These are phyloP conservation scores for Vigna nakashimae DNA, from an alignment of 306 rosid genomes.

Conservation along the genomic window DNA sequence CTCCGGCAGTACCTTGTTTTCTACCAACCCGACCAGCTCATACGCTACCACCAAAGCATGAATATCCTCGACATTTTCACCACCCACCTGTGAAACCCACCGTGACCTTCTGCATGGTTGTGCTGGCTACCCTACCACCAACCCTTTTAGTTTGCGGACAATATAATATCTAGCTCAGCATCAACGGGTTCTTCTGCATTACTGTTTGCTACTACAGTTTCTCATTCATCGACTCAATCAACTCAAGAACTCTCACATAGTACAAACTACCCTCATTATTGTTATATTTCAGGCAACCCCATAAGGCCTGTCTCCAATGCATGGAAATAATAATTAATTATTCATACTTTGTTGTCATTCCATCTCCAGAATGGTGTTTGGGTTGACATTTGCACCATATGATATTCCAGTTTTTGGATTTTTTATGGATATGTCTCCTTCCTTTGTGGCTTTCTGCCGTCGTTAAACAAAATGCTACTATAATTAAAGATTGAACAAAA, in stretches of 20 bases:
- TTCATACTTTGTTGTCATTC: neutral
- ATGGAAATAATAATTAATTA: neutral
- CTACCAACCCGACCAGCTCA: constrained; percentile 38
- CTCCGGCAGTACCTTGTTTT: constrained; percentile 37
- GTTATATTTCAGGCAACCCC: neutral
- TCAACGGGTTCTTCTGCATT: neutral
- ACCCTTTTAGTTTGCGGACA: neutral
- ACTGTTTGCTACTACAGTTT: neutral
- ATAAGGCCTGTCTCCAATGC: neutral
- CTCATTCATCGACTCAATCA: neutral
- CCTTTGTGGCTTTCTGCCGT: neutral
- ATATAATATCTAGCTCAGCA: neutral
- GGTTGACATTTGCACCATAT: neutral
- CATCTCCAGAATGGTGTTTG: constrained; percentile 6
- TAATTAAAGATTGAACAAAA: neutral
- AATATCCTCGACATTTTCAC: constrained; percentile 46
- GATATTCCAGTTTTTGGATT: neutral
- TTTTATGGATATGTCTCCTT: neutral
- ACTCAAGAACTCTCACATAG: neutral
- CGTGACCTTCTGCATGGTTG: neutral
- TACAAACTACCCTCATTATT: neutral
- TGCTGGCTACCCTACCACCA: neutral
- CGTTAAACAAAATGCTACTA: neutral
- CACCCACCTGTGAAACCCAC: constrained; percentile 21
- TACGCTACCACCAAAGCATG: constrained; percentile 37